Evolutionary conservation across 2,329 filamentous ascomycete genomes (phyloP), one percentile per base, ranked within the genome.

Genomic region (Ophiostoma novo-ulmi): DNA sequence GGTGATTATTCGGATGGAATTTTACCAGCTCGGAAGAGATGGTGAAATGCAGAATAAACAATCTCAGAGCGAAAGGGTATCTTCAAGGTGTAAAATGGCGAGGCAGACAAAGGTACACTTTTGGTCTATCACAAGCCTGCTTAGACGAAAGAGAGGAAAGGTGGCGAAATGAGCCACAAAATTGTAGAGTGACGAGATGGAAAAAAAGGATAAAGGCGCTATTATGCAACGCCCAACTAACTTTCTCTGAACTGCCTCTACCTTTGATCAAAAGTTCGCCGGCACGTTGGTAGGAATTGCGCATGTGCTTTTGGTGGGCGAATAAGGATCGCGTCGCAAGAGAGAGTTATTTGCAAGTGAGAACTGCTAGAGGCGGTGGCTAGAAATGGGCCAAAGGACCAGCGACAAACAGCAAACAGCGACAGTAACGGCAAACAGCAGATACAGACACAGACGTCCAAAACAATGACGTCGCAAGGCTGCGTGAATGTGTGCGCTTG

Each of bases 381-480:
- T 39, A 39, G 38, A 39, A 39, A 13, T 3, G 10, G 38, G 3
- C 31, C 31, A 3, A 31, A 31, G 31, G 31, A 31, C 31, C 31
- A 11, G 38, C 38, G 8, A 39, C 38, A 39, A 39, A 39, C 8
- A 11, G 11, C 38, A 39, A 11, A 10, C 38, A 8, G 38, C 38
- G 5, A 38, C 4, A n/a, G n/a, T n/a, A n/a, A 31, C 26, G 3
- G 26, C 20, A 48, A 3, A 6, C 14, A 48, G 8, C 22, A 58
- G 8, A 31, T 20, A 63, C 22, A 7, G 58, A 35, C 58, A 35
- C 14, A 63, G 22, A 63, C 10, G 26, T 31, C 26, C 13, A 31
- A 31, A 63, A 35, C 22, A 63, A 35, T 65, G 63, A 65, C 36
- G 63, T 65, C 36, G 63, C 63, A 39, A 65, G 63, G 63, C 63